phyloP scores from a whole-genome alignment of 2,329 filamentous ascomycete genomes.

The Trichoderma sp. region DNA sequence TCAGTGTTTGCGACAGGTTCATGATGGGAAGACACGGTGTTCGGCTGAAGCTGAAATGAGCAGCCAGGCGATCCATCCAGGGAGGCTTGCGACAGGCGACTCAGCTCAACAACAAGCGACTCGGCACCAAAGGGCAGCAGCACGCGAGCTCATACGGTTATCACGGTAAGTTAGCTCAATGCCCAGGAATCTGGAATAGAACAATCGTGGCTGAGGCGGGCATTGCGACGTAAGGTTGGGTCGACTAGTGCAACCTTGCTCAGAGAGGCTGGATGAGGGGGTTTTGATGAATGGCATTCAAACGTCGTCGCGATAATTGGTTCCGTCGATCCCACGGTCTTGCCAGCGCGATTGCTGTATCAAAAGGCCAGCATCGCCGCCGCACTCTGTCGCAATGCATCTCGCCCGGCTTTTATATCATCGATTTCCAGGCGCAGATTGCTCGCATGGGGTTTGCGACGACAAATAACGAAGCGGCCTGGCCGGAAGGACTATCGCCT shows the following conservation, averaged over 20 bases:
- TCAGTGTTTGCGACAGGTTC: neutral
- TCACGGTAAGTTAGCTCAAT: neutral
- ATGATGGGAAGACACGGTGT: neutral
- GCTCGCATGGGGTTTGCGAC: conserved; percentile 1
- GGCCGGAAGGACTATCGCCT: conserved; percentile 10
- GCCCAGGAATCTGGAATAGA: neutral
- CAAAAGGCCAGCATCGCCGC: neutral
- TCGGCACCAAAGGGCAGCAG: neutral
- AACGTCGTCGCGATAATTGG: neutral
- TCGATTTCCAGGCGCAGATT: neutral
- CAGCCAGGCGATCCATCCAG: neutral
- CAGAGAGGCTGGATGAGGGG: conserved; percentile 8
- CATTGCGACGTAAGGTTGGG: neutral
- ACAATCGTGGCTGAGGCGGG: conserved; percentile 7
- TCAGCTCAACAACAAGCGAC: neutral
- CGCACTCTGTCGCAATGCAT: neutral
- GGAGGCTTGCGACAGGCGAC: neutral
- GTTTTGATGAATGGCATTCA: neutral
- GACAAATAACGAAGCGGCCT: neutral
- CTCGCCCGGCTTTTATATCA: neutral
- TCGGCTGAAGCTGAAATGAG: neutral
- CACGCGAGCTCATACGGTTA: neutral
- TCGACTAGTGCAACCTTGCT: conserved; percentile 1
- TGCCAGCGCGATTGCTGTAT: neutral
- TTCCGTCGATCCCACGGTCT: neutral